Conservation (phyloP, 2,329 filamentous ascomycete genomes). For the Dactylellina sp. region DNA sequence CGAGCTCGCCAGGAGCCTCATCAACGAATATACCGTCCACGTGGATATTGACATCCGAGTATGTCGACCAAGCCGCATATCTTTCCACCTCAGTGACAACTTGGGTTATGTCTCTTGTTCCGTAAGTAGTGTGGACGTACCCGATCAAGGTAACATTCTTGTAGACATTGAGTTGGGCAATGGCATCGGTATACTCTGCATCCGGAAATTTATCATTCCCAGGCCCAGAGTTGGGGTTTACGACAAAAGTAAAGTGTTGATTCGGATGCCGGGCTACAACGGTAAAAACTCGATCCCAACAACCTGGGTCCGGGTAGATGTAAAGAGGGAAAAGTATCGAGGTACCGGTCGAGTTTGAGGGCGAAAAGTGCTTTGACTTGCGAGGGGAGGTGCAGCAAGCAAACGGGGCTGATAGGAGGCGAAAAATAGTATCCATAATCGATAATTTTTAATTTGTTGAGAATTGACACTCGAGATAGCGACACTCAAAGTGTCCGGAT, state of each 20-base stretch:
- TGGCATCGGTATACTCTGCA: conserved; percentile 62
- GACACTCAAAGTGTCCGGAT: too few relatives aligned
- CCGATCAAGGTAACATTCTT: conserved; percentile 64
- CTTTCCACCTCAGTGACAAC: conserved; percentile 63
- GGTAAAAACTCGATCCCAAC: conserved; percentile 58
- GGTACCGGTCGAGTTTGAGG: conserved; percentile 47
- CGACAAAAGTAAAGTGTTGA: conserved; percentile 60
- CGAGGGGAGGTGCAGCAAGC: conserved; percentile 63
- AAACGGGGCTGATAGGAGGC: conserved; percentile 30
- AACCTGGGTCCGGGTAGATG: conserved; percentile 58
- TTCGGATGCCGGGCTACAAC: conserved; percentile 57
- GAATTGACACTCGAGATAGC: too few relatives aligned
- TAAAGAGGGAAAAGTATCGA: conserved; percentile 60
- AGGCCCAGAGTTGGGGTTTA: conserved; percentile 62
- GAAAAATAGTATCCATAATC: conserved; percentile 21
- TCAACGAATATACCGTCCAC: conserved; percentile 65
- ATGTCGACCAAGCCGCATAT: conserved; percentile 63
- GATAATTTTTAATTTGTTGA: neutral
- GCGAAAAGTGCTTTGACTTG: conserved; percentile 65
- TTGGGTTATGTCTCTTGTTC: conserved; percentile 60
- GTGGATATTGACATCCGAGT: conserved; percentile 59
- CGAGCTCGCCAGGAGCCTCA: conserved; percentile 60
- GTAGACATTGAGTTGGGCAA: conserved; percentile 63
- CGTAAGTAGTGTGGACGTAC: conserved; percentile 64
- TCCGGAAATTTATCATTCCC: conserved; percentile 62